These are phyloP conservation scores for Pseudopithomyces chartarum DNA, from an alignment of 2,329 filamentous ascomycete species.

Conservation along the genomic window DNA sequence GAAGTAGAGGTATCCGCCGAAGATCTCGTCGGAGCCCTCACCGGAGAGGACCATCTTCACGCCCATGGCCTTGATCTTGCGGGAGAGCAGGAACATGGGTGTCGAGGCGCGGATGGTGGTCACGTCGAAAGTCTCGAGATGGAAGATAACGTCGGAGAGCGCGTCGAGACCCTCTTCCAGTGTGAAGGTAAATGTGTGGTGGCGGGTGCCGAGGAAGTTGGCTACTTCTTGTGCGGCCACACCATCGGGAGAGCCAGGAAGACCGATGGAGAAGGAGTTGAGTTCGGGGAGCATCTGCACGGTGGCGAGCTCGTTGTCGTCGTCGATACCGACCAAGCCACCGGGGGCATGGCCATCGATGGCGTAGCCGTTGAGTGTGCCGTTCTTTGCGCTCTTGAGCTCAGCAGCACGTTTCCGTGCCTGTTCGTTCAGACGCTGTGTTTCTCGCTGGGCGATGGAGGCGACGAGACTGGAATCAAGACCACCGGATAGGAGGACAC, in stretches of 20 bases:
- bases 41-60: slow-evolving; percentile 99
- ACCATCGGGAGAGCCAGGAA: slow-evolving; percentile 90
- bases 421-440: slow-evolving; percentile 72
- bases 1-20: slow-evolving; percentile 98
- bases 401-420: slow-evolving; percentile 53
- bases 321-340: slow-evolving; percentile 89
- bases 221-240: slow-evolving; percentile 91
- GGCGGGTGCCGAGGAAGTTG: slow-evolving; percentile 95
- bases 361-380: slow-evolving; percentile 49
- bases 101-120: slow-evolving; percentile 98
- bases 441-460: slow-evolving; percentile 93
- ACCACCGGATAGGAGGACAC: slow-evolving; percentile 91
- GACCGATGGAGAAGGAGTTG: slow-evolving; percentile 98
- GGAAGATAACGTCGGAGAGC: slow-evolving; percentile 95
- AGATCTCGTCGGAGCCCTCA: slow-evolving; percentile 97
- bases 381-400: slow-evolving; percentile 48
- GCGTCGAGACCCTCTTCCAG: slow-evolving; percentile 97
- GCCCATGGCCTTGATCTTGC: slow-evolving; percentile 99
- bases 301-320: slow-evolving; percentile 85
- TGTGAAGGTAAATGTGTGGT: slow-evolving; percentile 98
- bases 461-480: slow-evolving; percentile 95
- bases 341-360: slow-evolving; percentile 28
- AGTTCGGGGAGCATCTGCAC: slow-evolving; percentile 91
- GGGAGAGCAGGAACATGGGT: slow-evolving; percentile 95
- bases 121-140: slow-evolving; percentile 97